Percentiles rank a stretch among this genome's conserved stretches.
phyloP scores from a whole-genome alignment of 148 eudicot species.

The Simmondsia chinensis region DNA sequence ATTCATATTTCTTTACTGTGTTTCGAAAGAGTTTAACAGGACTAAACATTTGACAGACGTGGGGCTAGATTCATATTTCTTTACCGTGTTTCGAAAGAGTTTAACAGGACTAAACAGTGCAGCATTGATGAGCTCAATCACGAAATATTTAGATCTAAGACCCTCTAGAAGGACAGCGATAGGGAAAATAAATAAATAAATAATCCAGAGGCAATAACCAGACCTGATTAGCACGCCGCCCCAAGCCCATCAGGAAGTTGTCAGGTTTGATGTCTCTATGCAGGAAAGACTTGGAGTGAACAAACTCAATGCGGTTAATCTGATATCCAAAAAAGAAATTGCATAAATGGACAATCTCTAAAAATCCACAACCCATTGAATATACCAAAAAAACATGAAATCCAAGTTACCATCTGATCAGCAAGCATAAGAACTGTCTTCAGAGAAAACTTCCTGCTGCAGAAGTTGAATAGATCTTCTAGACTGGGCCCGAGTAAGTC shows the following conservation, averaged over 20 bases:
- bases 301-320: slow-evolving; percentile 89
- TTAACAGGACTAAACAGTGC: no score
- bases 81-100: no score
- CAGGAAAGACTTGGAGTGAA: slow-evolving; percentile 78
- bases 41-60: no score
- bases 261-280: slow-evolving; percentile 97
- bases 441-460: slow-evolving; percentile 87
- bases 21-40: no score
- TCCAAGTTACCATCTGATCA: slow-evolving; percentile 77
- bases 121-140: no score
- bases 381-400: not conserved
- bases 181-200: not conserved
- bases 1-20: no score
- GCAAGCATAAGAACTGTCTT: slow-evolving; percentile 99
- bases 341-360: slow-evolving; percentile 3
- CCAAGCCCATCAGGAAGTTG: slow-evolving; percentile 95
- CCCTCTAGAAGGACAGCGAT: no score
- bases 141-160: no score
- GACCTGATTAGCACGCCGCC: slow-evolving; percentile 96
- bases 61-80: no score
- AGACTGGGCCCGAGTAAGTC: slow-evolving; percentile 96
- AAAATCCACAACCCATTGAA: not conserved
- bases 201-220: not conserved
- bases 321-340: slow-evolving; percentile 15
- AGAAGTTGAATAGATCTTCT: slow-evolving; percentile 86